Base-by-base conservation (phyloP, 768 basidiomycete genomes). In the Paxillus involutus region DNA sequence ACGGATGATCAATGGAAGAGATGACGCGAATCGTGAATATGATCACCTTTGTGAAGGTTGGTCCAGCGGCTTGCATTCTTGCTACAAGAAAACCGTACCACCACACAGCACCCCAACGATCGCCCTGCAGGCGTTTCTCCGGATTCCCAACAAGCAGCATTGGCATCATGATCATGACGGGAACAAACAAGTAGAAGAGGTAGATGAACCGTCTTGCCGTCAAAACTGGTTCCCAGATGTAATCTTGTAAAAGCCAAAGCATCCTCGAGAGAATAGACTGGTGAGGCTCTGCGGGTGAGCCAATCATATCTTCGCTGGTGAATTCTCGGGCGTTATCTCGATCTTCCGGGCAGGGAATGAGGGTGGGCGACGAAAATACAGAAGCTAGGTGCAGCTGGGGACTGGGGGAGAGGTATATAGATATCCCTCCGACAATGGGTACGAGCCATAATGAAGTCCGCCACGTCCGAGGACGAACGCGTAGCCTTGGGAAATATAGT, bases 41-140 rank as follows among this genome's bases (percentile, higher is more conserved):
- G 39, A 62, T 74, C 63, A 90, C 93, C 84, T 99, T 99, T 70
- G 91, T 91, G 71, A 98, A 98, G 0, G 95, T 96, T 14, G 97
- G 97, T 1, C 97, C 97, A 9, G 96, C 96, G 6, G 85, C 77
- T 72, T 95, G 87, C 97, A 99, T 98, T 69, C 86, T 88, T 42
- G 72, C 74, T 7, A 94, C 92, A 14, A 99, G 75, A 48, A 92
- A 80, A n/a, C 79, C 82, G 67, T 98, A 98, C 97, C 97, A 99
- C 96, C 94, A 97, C 3, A 94, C 80, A 1, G 93, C 94, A 36
- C 94, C 94, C 92, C 92, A 94, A 62, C 84, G 80, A 58, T 95
- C 93, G 14, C 89, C 88, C 12, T 79, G 80, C 43, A 83, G 75
- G 45, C 73, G 71, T 42, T 74, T 74, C 50, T 82, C 77, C 17